Evolutionary conservation across 768 basidiomycete species (phyloP).

Genomic region (Sporobolomyces roseus): DNA sequence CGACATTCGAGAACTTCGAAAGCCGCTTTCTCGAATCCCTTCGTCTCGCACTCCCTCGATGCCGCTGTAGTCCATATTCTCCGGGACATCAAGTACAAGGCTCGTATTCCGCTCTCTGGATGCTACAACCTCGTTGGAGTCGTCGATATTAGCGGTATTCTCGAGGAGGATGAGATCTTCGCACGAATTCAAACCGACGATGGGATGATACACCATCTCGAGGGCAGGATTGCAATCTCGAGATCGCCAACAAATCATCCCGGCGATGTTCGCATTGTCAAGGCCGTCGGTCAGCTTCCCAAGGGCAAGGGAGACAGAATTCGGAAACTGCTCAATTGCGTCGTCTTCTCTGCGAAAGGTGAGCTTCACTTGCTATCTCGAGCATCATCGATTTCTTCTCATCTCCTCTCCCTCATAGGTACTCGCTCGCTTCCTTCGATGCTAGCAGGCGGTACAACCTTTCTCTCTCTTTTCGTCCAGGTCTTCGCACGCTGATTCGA

Average conservation of each 20-base stretch:
- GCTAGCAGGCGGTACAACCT: constrained; percentile 24
- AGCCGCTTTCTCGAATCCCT: constrained; percentile 47
- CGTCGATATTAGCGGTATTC: constrained; percentile 62
- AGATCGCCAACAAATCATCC: constrained; percentile 72
- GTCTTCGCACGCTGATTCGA: neutral
- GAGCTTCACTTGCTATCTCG: too few species aligned
- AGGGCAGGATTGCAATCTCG: constrained; percentile 63
- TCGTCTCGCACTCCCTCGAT: constrained; percentile 58
- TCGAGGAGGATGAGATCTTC: constrained; percentile 55
- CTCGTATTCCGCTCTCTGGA: constrained; percentile 66
- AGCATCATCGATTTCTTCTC: too few species aligned
- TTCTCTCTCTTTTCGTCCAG: neutral
- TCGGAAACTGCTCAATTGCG: constrained; percentile 21
- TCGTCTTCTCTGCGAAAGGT: constrained; percentile 31
- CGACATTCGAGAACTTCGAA: constrained; percentile 50
- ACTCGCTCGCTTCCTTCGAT: constrained; percentile 23
- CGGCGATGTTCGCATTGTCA: constrained; percentile 61
- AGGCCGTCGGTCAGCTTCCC: constrained; percentile 12
- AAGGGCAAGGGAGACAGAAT: neutral
- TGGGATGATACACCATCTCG: constrained; percentile 57
- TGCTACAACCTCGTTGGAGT: constrained; percentile 73
- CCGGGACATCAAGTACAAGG: constrained; percentile 69
- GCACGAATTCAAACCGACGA: constrained; percentile 50
- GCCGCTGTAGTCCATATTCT: constrained; percentile 64
- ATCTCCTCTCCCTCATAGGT: too few species aligned